A percentile compares a stretch with the other conserved stretches of the same genome.
These are phyloP conservation scores for Diddensiella santjacobensis DNA, from an alignment of 805 yeast species.

Conservation along the genomic window DNA sequence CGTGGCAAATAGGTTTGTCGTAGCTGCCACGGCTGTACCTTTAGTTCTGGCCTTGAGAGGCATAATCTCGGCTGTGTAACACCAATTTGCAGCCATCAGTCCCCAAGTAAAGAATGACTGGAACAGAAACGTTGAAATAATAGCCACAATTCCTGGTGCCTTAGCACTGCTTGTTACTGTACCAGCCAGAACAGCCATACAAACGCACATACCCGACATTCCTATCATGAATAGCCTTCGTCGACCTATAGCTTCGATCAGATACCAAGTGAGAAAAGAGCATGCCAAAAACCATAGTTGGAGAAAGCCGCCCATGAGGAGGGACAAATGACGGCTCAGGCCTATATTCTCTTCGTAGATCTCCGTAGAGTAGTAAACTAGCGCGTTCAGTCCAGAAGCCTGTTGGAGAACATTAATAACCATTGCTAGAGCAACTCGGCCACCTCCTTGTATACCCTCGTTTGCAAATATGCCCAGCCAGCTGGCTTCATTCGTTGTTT, in stretches of 20 bases:
- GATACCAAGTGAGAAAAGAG: slow-evolving; percentile 11
- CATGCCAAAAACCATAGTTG: slow-evolving; percentile 9
- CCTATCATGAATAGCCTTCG: slow-evolving; percentile 51
- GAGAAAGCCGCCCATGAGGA: slow-evolving; percentile 7
- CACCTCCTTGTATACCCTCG: slow-evolving; percentile 1
- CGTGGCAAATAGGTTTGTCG: slow-evolving; percentile 60
- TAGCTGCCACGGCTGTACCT: slow-evolving; percentile 56
- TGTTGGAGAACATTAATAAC: slow-evolving; percentile 14
- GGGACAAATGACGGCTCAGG: slow-evolving; percentile 2
- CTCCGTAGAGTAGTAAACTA: slow-evolving; percentile 9
- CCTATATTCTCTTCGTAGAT: slow-evolving; percentile 7
- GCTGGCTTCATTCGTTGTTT: background rate
- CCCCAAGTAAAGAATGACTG: slow-evolving; percentile 34
- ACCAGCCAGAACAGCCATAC: slow-evolving; percentile 8
- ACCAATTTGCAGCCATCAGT: slow-evolving; percentile 54
- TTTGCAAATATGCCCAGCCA: background rate
- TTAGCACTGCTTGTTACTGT: background rate
- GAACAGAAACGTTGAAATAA: slow-evolving; percentile 36
- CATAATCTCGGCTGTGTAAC: slow-evolving; percentile 60
- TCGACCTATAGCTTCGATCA: slow-evolving; percentile 47
- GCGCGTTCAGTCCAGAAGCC: slow-evolving; percentile 6
- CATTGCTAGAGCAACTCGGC: slow-evolving; percentile 7
- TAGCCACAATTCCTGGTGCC: slow-evolving; percentile 9
- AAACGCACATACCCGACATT: slow-evolving; percentile 44
- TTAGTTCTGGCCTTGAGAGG: slow-evolving; percentile 65